phyloP scores from a whole-genome alignment of 2,329 filamentous ascomycete species.

The Talaromyces sp. region DNA sequence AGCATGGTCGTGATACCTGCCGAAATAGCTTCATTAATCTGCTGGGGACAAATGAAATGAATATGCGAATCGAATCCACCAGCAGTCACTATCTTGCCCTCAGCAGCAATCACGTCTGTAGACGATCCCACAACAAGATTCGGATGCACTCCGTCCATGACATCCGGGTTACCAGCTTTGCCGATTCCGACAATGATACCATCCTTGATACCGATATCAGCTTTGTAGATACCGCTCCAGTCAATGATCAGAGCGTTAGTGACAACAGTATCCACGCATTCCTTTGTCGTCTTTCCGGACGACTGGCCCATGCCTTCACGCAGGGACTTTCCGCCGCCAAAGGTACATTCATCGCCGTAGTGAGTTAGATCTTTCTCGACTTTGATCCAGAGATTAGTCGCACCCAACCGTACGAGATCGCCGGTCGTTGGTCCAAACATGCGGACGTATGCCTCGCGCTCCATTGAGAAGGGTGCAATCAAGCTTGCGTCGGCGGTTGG shows the following conservation, averaged over 20 bases:
- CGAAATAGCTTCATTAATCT: conserved; percentile 76
- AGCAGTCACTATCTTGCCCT: conserved; percentile 85
- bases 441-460: conserved; percentile 70
- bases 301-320: conserved; percentile 96
- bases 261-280: conserved; percentile 78
- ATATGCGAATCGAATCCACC: conserved; percentile 89
- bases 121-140: conserved; percentile 79
- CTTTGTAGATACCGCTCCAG: conserved; percentile 91
- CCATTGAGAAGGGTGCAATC: conserved; percentile 66
- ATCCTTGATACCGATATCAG: conserved; percentile 88
- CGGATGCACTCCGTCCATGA: conserved; percentile 81
- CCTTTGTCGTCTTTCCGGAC: conserved; percentile 66
- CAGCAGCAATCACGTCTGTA: conserved; percentile 88
- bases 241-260: conserved; percentile 88
- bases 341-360: conserved; percentile 92
- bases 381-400: conserved; percentile 84
- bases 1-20: conserved; percentile 88
- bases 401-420: conserved; percentile 75
- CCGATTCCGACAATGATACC: conserved; percentile 84
- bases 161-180: conserved; percentile 94
- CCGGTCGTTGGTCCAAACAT: conserved; percentile 95
- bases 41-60: conserved; percentile 93
- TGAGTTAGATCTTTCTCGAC: conserved; percentile 81
- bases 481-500: conserved; percentile 55
- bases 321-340: conserved; percentile 90